Base-by-base conservation (phyloP, 2,329 filamentous ascomycete genomes). In the Sordariomycetes sp. region DNA sequence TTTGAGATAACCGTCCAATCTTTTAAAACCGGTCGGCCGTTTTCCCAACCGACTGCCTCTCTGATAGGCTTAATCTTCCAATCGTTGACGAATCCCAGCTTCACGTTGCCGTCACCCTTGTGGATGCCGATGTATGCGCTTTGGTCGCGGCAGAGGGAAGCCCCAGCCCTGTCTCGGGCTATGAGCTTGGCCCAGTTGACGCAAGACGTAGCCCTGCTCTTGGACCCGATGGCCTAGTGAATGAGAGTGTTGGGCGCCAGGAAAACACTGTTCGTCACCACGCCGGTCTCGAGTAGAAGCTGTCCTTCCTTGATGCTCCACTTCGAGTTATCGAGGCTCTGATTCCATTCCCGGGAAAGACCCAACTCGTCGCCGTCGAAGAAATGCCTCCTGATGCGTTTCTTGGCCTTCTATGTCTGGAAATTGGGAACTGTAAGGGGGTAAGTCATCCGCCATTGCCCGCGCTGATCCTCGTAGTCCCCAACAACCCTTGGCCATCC, bases 291-390 rank as follows among this genome's bases (percentile, higher is more conserved):
- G 1, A 82, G 67, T 0, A 67, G 69, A 2, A 82, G 62, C 1
- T 62, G 61, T 24, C 52, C 59, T 7, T 53, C 69, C 28, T 70
- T 64, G 8, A 79, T 68, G 15, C 64, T 65, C 64, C 67, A 82
- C 25, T 72, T 75, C 3, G 63, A 66, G 12, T 67, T 71, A 60
- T 82, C 76, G 0, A 79, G 79, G 63, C 82, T 82, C 62, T 82
- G 79, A 63, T 82, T 82, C 78, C 78, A 82, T 63, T 82, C 78
- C 77, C 77, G 82, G n/a, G 74, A 67, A 0, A 70, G 67, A 10
- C 69, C 64, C 0, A 0, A 64, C 3, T 64, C 62, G 2, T 24
- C 12, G 25, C 59, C 59, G 10, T 25, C 57, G 62, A 81, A 81
- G 0, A 60, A 63, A 57, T 81, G 76, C 0, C 69, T 70, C n/a